These are phyloP conservation scores for Aspergillus sojae DNA, from an alignment of 2,329 filamentous ascomycete genomes.

Conservation along the genomic window DNA sequence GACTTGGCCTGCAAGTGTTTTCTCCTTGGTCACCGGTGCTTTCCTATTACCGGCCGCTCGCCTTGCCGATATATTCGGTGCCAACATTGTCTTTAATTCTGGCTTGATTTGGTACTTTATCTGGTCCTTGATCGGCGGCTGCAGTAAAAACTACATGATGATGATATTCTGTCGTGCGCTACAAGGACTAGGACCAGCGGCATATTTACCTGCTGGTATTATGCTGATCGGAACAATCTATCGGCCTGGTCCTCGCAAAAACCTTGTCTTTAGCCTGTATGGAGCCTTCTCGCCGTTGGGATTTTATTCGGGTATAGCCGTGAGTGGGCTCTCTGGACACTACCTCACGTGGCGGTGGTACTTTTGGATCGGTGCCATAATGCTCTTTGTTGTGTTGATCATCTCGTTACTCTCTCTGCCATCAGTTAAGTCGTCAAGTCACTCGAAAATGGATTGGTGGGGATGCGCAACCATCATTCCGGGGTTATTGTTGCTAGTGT, in stretches of 20 bases:
- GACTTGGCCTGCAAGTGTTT: constrained; percentile 15
- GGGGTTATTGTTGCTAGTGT: constrained; percentile 4
- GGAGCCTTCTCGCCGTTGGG: constrained; percentile 14
- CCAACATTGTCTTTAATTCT: constrained; percentile 8
- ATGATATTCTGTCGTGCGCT: constrained; percentile 15
- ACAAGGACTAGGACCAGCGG: constrained; percentile 10
- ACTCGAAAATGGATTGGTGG: not conserved
- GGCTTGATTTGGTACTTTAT: constrained; percentile 10
- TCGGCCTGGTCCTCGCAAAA: constrained; percentile 12
- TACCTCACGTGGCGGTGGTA: constrained; percentile 14
- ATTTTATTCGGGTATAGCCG: constrained; percentile 12
- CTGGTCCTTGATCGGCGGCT: constrained; percentile 9
- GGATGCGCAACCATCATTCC: not conserved
- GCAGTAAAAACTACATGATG: constrained; percentile 12
- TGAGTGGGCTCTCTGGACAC: constrained; percentile 5
- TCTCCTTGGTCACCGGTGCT: constrained; percentile 13
- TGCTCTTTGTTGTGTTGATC: constrained; percentile 7
- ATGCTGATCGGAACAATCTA: constrained; percentile 14
- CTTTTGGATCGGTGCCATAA: constrained; percentile 10
- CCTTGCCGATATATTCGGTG: constrained; percentile 11
- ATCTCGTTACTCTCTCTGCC: constrained; percentile 5
- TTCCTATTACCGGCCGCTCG: constrained; percentile 11
- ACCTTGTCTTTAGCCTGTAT: constrained; percentile 14
- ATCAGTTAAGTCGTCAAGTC: not conserved
- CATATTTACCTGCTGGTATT: constrained; percentile 7